phyloP scores from a whole-genome alignment of 2,329 filamentous ascomycete genomes.

The Sporothrix dimorphospora region DNA sequence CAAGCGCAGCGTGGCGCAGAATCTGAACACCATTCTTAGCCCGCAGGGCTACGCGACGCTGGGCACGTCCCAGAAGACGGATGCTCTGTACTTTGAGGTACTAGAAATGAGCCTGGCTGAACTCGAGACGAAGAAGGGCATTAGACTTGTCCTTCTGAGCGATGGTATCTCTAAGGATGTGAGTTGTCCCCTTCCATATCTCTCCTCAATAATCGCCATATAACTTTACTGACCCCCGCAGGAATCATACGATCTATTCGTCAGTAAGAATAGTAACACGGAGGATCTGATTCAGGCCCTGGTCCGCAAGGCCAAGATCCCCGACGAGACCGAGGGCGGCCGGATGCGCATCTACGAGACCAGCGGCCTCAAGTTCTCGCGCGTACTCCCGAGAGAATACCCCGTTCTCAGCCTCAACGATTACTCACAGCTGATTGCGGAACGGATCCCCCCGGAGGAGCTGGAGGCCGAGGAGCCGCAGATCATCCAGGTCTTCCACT shows the following conservation, averaged over 20 bases:
- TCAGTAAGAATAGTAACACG: conserved; percentile 82
- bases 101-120: conserved; percentile 93
- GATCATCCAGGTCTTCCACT: conserved; percentile 84
- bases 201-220: no score
- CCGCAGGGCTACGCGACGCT: conserved; percentile 73
- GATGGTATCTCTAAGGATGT: conserved; percentile 93
- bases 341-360: conserved; percentile 81
- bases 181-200: no score
- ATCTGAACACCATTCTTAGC: conserved; percentile 76
- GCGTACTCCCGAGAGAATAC: conserved; percentile 70
- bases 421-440: conserved; percentile 79
- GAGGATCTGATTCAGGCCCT: conserved; percentile 76
- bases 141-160: conserved; percentile 82
- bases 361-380: conserved; percentile 81
- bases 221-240: conserved; percentile 45
- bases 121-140: conserved; percentile 85
- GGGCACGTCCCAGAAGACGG: conserved; percentile 69
- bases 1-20: conserved; percentile 71
- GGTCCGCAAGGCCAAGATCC: conserved; percentile 77
- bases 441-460: conserved; percentile 76
- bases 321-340: conserved; percentile 70
- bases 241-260: conserved; percentile 80
- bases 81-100: conserved; percentile 88
- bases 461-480: conserved; percentile 59
- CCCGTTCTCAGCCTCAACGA: conserved; percentile 84